Evolutionary conservation across 108 stramenopile species (phyloP), one percentile per base, ranked within the genome.

Genomic region (Schizochytrium sp.): DNA sequence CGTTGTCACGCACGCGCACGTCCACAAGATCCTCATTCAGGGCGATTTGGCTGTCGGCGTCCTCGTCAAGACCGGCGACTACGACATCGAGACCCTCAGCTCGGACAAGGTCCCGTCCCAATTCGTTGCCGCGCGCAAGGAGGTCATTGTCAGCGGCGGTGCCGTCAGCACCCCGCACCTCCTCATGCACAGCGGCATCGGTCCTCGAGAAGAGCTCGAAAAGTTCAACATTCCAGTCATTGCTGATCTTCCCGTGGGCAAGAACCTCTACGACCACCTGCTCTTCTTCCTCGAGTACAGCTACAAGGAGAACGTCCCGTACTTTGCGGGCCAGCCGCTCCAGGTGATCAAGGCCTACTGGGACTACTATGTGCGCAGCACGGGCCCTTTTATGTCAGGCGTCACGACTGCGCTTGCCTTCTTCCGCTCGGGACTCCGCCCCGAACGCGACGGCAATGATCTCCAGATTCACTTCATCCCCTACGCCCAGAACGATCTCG

Each of bases 141-240:
- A 95, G 91, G 95, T 96, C 51, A 94, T 96, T 18, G 55, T 95
- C 34, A 76, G 93, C 28, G 91, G 93, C 5, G 96, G 96, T 44
- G 92, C 95, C 28, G 90, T 95, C 58, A 88, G 87, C 58, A 92
- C 95, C 23, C 95, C 95, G 48, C 95, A 96, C 89, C 63, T 96
- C 55, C 90, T 96, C 4, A 89, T 91, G 90, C 53, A 58, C 55
- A 92, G 92, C 19, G 96, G 95, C 25, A 91, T 96, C 47, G 94
- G 95, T 19, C 89, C 90, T 44, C 51, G 55, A 5, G 90, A 89
- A 5, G 72, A 91, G 48, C 60, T 94, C 55, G 87, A 59, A 41
- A 72, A 87, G 21, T 55, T 91, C 58, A 87, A 87, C 57, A 88
- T 94, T 58, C 72, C 90, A 14, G 55, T 71, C 43, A 88, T 93